A percentile compares a stretch with the other conserved stretches of the same genome.
Evolutionary conservation across 176 grass and related monocot genomes (phyloP).

Genomic region (Poa pratensis): DNA sequence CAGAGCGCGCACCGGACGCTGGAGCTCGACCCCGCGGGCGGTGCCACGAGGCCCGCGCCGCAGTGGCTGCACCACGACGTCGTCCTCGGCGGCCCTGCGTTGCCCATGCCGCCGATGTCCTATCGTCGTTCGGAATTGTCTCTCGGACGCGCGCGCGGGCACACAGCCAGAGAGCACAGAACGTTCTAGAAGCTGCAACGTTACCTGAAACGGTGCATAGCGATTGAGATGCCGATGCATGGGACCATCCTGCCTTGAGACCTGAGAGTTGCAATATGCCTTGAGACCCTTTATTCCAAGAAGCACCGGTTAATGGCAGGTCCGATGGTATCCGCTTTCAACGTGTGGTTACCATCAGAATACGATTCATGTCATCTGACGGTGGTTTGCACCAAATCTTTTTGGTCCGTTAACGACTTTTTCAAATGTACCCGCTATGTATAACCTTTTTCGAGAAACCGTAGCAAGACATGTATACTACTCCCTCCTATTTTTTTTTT

Average conservation of each 20-base stretch:
- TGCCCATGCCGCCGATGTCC: constrained; percentile 33
- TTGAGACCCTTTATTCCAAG: constrained; percentile 39
- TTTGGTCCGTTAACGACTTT: background rate
- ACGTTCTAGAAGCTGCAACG: background rate
- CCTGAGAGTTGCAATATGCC: background rate
- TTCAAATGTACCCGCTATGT: no score
- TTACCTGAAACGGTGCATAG: background rate
- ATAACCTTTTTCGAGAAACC: no score
- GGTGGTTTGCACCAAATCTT: background rate
- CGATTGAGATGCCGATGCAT: background rate
- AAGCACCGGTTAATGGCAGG: background rate
- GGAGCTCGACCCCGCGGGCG: constrained; percentile 26
- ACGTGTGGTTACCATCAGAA: constrained; percentile 18
- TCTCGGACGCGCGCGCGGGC: background rate
- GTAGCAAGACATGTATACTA: no score
- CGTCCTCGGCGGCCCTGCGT: constrained; percentile 26
- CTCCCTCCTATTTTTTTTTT: no score
- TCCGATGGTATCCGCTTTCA: background rate
- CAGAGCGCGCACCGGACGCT: constrained; percentile 57
- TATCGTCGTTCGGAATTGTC: background rate
- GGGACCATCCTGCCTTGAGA: constrained; percentile 13
- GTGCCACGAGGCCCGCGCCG: constrained; percentile 32
- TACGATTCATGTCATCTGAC: constrained; percentile 20
- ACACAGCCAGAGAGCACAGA: background rate
- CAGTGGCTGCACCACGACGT: constrained; percentile 59